phyloP scores from a whole-genome alignment of 129 eudicot species.

The Silybum marianum region DNA sequence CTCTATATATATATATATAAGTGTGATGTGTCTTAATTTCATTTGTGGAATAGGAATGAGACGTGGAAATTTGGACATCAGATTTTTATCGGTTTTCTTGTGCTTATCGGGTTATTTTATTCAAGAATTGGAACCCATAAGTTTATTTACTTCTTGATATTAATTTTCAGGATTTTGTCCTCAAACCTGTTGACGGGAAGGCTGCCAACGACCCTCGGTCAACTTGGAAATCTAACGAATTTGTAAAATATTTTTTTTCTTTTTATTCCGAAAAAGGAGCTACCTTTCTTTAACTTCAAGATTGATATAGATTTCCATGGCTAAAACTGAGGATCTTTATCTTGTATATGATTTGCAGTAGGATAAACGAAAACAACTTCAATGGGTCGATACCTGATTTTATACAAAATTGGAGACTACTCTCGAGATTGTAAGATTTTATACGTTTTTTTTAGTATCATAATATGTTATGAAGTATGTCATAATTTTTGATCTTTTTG shows the following conservation, averaged over 20 bases:
- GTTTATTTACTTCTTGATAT: slow-evolving; percentile 9
- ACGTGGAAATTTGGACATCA: not conserved
- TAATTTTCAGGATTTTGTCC: slow-evolving; percentile 67
- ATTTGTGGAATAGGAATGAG: not conserved
- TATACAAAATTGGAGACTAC: slow-evolving; percentile 72
- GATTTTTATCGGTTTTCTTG: not conserved
- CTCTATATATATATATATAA: too few species aligned
- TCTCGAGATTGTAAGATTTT: slow-evolving; percentile 68
- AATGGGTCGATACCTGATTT: slow-evolving; percentile 74
- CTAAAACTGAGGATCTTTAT: not conserved
- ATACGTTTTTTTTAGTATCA: not conserved
- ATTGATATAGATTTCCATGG: not conserved
- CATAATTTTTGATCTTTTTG: not conserved
- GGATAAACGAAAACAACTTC: slow-evolving; percentile 77
- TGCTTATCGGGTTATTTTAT: not conserved
- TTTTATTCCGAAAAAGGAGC: not conserved
- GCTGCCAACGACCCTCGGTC: slow-evolving; percentile 65
- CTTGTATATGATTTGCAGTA: slow-evolving; percentile 50
- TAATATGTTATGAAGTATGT: not conserved
- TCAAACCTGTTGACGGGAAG: slow-evolving; percentile 71
- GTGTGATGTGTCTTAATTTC: too few species aligned
- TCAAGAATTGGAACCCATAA: not conserved
- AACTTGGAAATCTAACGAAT: slow-evolving; percentile 56
- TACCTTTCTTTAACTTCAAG: not conserved
- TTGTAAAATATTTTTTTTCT: slow-evolving; percentile 45